Conservation (phyloP, 140 eudicot species). For the Anethum foeniculum region DNA sequence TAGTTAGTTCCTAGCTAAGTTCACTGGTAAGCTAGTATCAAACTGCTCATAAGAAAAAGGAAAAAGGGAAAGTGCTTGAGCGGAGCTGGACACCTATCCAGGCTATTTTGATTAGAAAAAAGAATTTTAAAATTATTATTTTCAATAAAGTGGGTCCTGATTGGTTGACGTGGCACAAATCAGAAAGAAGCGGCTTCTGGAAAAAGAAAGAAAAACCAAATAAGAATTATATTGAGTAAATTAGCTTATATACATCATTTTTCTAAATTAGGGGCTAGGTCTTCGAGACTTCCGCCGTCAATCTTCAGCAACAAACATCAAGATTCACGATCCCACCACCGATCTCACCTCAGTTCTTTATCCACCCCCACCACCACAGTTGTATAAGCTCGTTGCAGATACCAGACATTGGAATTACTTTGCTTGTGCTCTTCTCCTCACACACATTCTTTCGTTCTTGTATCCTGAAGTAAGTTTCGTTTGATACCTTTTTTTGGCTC, state of each 20-base stretch:
- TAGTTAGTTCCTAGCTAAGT: not conserved
- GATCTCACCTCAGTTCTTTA: not conserved
- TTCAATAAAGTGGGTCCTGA: not conserved
- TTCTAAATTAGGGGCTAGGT: not conserved
- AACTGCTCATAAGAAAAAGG: not conserved
- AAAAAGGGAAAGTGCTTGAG: not conserved
- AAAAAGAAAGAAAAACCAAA: not conserved
- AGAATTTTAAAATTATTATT: not conserved
- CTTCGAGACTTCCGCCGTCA: not conserved
- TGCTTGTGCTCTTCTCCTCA: not conserved
- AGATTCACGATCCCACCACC: not conserved
- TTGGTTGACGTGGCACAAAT: not conserved
- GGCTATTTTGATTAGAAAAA: not conserved
- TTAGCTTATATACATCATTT: not conserved
- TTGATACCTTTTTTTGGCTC: not conserved
- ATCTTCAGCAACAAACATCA: not conserved
- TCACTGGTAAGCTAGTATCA: not conserved
- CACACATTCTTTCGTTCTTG: not conserved
- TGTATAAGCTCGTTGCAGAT: not conserved
- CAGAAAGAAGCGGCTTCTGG: not conserved
- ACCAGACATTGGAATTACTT: not conserved
- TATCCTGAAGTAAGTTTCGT: not conserved
- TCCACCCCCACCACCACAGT: not conserved
- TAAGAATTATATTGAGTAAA: not conserved
- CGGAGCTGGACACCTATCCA: not conserved